phyloP scores from a whole-genome alignment of 768 basidiomycete species.

The Boletellus ananiceps region DNA sequence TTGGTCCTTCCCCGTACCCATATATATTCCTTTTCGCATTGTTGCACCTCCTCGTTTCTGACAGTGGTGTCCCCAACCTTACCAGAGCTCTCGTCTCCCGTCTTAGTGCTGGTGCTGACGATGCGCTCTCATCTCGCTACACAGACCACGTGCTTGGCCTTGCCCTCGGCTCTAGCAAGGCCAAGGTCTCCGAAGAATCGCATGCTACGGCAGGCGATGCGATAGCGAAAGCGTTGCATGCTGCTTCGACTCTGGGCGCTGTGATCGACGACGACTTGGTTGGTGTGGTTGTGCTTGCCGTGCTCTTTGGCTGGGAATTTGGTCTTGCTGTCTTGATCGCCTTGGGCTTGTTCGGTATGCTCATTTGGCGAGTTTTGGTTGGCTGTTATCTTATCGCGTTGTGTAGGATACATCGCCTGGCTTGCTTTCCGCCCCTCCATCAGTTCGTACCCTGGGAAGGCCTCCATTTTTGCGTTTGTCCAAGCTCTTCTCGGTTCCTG shows the following conservation, averaged over 20 bases:
- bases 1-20: constrained; percentile 55
- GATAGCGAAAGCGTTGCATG: constrained; percentile 16
- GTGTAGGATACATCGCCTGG: constrained; percentile 16
- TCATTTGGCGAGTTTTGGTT: background rate
- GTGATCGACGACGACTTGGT: constrained; percentile 76
- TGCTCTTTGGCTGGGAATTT: constrained; percentile 62
- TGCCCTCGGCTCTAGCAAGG: constrained; percentile 75
- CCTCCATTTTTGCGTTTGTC: constrained; percentile 31
- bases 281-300: constrained; percentile 62
- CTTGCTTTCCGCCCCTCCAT: constrained; percentile 8
- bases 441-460: constrained; percentile 5
- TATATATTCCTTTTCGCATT: constrained; percentile 64
- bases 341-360: constrained; percentile 67
- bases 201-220: constrained; percentile 6
- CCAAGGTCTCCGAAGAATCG: constrained; percentile 70
- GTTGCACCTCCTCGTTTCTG: constrained; percentile 70
- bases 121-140: constrained; percentile 53
- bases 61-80: constrained; percentile 69
- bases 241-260: constrained; percentile 62
- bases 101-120: constrained; percentile 85
- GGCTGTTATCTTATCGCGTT: background rate
- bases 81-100: constrained; percentile 77
- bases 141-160: constrained; percentile 86
- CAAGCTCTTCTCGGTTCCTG: constrained; percentile 80
- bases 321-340: constrained; percentile 65